phyloP scores from a whole-genome alignment of 805 yeast species.

The Lipomyces yamadae region DNA sequence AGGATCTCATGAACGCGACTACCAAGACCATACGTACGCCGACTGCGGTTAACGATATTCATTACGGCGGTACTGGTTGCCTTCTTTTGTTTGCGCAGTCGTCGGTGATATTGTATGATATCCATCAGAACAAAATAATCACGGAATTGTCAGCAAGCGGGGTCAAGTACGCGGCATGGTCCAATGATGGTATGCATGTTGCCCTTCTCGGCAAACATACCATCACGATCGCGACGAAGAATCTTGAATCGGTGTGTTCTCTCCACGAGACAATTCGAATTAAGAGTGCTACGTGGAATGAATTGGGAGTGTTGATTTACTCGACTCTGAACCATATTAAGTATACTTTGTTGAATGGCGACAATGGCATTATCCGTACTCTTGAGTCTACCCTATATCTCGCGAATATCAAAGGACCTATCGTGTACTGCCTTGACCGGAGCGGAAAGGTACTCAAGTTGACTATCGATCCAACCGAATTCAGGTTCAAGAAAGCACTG shows the following conservation, averaged over 20 bases:
- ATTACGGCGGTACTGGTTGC: constrained; percentile 73
- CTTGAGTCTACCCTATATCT: constrained; percentile 86
- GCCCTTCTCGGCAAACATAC: constrained; percentile 93
- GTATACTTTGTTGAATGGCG: constrained; percentile 91
- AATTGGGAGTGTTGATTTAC: constrained; percentile 85
- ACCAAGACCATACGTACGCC: constrained; percentile 75
- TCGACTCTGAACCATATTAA: constrained; percentile 95
- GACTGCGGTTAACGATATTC: constrained; percentile 67
- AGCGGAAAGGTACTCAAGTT: constrained; percentile 80
- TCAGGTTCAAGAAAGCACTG: constrained; percentile 91
- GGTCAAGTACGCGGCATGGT: constrained; percentile 89
- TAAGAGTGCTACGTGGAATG: constrained; percentile 98
- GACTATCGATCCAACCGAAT: constrained; percentile 92
- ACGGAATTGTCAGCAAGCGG: constrained; percentile 71
- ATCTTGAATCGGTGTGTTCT: constrained; percentile 75
- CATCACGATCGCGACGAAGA: constrained; percentile 82
- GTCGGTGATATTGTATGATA: constrained; percentile 82
- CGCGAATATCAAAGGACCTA: constrained; percentile 68
- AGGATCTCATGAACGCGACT: constrained; percentile 77
- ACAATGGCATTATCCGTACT: constrained; percentile 91
- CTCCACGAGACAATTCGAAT: constrained; percentile 96
- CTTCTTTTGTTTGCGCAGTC: constrained; percentile 73
- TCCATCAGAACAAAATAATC: constrained; percentile 84
- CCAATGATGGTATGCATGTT: constrained; percentile 80
- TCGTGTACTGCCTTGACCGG: constrained; percentile 81